Evolutionary conservation across 208 protist species (phyloP).

Genomic region (Leishmania tarentolae): DNA sequence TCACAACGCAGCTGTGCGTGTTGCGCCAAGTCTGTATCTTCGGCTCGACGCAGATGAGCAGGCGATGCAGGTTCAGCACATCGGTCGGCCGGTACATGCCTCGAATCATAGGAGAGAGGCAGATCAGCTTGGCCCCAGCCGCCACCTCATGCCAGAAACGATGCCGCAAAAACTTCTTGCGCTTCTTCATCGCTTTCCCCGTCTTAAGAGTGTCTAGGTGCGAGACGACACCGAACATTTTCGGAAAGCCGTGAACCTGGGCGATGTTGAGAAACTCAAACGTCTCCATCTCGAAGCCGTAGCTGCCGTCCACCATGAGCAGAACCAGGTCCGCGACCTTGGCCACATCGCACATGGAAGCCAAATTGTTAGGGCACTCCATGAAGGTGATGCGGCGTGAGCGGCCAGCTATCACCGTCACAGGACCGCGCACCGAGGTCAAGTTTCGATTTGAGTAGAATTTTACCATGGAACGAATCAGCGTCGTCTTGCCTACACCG

Average conservation of each 20-base stretch:
- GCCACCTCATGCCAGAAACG: conserved; percentile 94
- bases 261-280: conserved; percentile 99
- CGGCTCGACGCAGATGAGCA: conserved; percentile 97
- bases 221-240: conserved; percentile 98
- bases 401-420: conserved; percentile 96
- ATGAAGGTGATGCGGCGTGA: conserved; percentile 97
- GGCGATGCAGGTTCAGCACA: conserved; percentile 96
- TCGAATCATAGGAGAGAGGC: conserved; percentile 95
- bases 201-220: conserved; percentile 98
- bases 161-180: conserved; percentile 98
- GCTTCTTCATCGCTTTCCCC: conserved; percentile 95
- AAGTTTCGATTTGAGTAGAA: conserved; percentile 97
- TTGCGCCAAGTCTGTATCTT: conserved; percentile 97
- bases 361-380: conserved; percentile 98
- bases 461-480: conserved; percentile 98
- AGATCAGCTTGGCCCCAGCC: conserved; percentile 97
- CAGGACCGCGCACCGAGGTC: conserved; percentile 94
- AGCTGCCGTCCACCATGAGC: conserved; percentile 97
- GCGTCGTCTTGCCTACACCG: conserved; percentile 96
- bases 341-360: conserved; percentile 98
- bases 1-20: conserved; percentile 97
- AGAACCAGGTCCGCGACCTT: conserved; percentile 98
- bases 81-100: conserved; percentile 98
- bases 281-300: conserved; percentile 99
- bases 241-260: conserved; percentile 98